Evolutionary conservation across 495 filamentous ascomycete genomes (phyloP), one percentile per base, ranked within the genome.

Genomic region (Rostrohypoxylon terebratum): DNA sequence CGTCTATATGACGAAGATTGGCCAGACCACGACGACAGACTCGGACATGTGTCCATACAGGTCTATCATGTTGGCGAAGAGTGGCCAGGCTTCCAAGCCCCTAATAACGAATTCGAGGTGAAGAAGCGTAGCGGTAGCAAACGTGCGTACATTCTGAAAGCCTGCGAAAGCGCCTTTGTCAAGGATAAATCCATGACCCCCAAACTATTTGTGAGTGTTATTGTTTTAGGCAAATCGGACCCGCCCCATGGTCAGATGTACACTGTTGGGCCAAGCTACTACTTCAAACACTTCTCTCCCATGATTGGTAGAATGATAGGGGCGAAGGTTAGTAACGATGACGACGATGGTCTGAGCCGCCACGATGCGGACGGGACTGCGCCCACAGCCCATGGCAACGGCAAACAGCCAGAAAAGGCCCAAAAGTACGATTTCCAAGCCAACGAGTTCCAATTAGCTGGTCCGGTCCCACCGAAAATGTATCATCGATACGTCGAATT

Each of bases 401-500:
- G 69, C 34, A 72, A 76, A n/a, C 73, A 67, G 78, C 81, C 40
- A 78, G 80, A 74, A 63, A 84, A 85, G 67, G 83, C 89, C n/a
- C 82, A 90, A 63, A 90, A 87, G 79, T 94, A 94, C 77, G 91
- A 94, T 78, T 98, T 98, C 81, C 93, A 97, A 86, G 93, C 95
- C 40, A 96, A 94, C 77, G 91, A 97, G 69, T 89, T 98, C 50
- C 95, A 98, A 69, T 86, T 98, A 31, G 83, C 85, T 21, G 95
- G 95, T 0, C 95, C 95, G 0, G 90, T 94, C 0, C 94, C 95
- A 0, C 77, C 85, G 2, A 81, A 87, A 51, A 83, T 98, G 25
- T 96, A 96, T 76, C 94, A 97, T 76, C 90, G 92, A 66, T 98
- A 90, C 80, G 94, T 98, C 50, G 94, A 96, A 76, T 97, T 98